Conservation (phyloP, 805 yeast genomes). For the Candida loeiensis region DNA sequence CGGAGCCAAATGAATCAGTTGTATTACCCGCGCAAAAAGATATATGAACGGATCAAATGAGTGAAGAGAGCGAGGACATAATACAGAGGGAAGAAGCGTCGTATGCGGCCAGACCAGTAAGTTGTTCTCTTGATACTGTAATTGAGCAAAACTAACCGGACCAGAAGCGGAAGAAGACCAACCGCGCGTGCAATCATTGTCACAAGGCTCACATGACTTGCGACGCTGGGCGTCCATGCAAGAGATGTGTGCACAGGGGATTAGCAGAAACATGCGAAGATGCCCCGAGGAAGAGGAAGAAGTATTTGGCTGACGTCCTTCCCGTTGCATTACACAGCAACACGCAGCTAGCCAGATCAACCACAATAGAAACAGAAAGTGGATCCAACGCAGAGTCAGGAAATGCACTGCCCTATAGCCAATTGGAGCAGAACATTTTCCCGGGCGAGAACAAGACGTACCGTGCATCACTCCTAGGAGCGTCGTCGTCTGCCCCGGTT, state of each 20-base stretch:
- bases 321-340: conserved; percentile 16
- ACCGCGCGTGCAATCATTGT: conserved; percentile 88
- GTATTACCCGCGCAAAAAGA: not conserved
- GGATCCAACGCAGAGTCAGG: not conserved
- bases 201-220: conserved; percentile 91
- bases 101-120: conserved; percentile 5
- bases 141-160: conserved; percentile 1
- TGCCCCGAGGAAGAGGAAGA: conserved; percentile 84
- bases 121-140: conserved; percentile 1
- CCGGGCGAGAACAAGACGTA: not conserved
- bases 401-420: not conserved
- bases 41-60: not conserved
- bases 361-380: not conserved
- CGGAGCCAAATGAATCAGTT: conserved; percentile 8
- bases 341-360: not conserved
- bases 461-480: conserved; percentile 4
- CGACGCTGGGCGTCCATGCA: conserved; percentile 80
- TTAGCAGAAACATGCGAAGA: conserved; percentile 71
- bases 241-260: conserved; percentile 70
- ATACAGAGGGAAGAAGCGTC: not conserved
- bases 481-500: conserved; percentile 3
- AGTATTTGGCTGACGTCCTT: conserved; percentile 67
- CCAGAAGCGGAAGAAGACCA: conserved; percentile 58
- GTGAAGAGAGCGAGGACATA: conserved; percentile 1
- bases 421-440: conserved; percentile 1